A percentile compares a stretch with the other conserved stretches of the same genome.
phyloP scores from a whole-genome alignment of 2,329 filamentous ascomycete genomes.

The Cytospora piceicola region DNA sequence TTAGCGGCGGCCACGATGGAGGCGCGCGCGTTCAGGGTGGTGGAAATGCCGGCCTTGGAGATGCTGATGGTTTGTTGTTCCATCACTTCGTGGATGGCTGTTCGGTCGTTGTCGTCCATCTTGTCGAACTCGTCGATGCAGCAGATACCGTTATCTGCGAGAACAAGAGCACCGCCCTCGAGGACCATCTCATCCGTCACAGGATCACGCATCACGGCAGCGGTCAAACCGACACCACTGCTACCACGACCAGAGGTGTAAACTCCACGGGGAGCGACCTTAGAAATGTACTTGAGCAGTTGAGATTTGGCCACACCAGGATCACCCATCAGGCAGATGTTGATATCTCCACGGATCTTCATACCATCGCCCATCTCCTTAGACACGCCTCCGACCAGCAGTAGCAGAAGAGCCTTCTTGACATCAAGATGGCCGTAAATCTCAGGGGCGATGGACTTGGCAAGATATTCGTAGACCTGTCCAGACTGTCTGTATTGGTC shows the following conservation, averaged over 20 bases:
- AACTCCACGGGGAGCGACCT: conserved; percentile 91
- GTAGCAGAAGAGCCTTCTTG: conserved; percentile 94
- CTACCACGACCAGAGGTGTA: conserved; percentile 82
- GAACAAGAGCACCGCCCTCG: conserved; percentile 77
- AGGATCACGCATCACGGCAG: conserved; percentile 81
- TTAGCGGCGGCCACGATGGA: conserved; percentile 96
- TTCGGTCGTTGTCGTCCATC: conserved; percentile 83
- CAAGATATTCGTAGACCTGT: conserved; percentile 93
- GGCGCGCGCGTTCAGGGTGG: conserved; percentile 90
- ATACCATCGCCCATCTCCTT: conserved; percentile 98
- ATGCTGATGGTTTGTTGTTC: conserved; percentile 87
- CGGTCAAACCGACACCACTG: conserved; percentile 80
- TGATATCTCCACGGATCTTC: conserved; percentile 98
- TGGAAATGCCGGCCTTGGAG: conserved; percentile 72
- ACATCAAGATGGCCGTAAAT: conserved; percentile 97
- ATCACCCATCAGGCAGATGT: conserved; percentile 98
- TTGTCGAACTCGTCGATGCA: conserved; percentile 89
- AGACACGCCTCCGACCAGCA: conserved; percentile 92
- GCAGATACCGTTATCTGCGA: conserved; percentile 84
- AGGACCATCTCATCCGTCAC: conserved; percentile 85
- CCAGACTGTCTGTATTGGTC: conserved; percentile 83
- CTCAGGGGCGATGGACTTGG: conserved; percentile 94
- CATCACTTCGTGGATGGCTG: conserved; percentile 87
- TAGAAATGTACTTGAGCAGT: conserved; percentile 96
- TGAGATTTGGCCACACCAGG: conserved; percentile 99